These are phyloP conservation scores for Talaromyces pinophilus DNA, from an alignment of 2,329 filamentous ascomycete genomes.

Conservation along the genomic window DNA sequence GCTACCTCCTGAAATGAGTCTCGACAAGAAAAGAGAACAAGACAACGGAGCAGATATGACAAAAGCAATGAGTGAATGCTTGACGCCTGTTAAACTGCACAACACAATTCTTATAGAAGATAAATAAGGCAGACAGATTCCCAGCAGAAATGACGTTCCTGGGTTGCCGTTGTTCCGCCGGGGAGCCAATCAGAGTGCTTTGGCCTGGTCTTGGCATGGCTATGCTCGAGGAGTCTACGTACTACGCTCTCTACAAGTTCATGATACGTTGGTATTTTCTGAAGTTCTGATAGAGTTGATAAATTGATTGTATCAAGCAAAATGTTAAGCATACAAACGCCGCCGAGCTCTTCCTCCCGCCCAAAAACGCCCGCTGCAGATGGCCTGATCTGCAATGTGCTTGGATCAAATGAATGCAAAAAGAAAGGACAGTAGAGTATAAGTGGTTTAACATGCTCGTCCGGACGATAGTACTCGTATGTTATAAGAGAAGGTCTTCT, in stretches of 20 bases:
- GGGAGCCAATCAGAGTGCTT: slow-evolving; percentile 12
- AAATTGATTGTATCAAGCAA: neutral
- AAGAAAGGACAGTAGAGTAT: neutral
- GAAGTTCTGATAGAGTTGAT: neutral
- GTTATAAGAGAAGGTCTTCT: slow-evolving; percentile 14
- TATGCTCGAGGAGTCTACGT: neutral
- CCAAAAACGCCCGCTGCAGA: slow-evolving; percentile 18
- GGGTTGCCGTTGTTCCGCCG: slow-evolving; percentile 12
- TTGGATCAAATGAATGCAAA: slow-evolving; percentile 2
- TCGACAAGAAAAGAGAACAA: neutral
- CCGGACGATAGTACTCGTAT: too few relatives aligned
- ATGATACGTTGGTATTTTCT: neutral
- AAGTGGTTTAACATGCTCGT: neutral
- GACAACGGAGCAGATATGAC: neutral
- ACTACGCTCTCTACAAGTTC: neutral
- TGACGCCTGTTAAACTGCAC: neutral
- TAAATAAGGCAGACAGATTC: slow-evolving; percentile 20
- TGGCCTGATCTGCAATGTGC: slow-evolving; percentile 17
- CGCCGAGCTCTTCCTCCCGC: neutral
- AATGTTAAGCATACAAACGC: neutral
- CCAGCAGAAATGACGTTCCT: slow-evolving; percentile 19
- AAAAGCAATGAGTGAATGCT: neutral
- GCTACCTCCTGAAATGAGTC: neutral
- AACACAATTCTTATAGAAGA: neutral
- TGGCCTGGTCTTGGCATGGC: slow-evolving; percentile 10